Evolutionary conservation across 2,329 filamentous ascomycete genomes (phyloP).

Genomic region (Rhinocladiella similis): DNA sequence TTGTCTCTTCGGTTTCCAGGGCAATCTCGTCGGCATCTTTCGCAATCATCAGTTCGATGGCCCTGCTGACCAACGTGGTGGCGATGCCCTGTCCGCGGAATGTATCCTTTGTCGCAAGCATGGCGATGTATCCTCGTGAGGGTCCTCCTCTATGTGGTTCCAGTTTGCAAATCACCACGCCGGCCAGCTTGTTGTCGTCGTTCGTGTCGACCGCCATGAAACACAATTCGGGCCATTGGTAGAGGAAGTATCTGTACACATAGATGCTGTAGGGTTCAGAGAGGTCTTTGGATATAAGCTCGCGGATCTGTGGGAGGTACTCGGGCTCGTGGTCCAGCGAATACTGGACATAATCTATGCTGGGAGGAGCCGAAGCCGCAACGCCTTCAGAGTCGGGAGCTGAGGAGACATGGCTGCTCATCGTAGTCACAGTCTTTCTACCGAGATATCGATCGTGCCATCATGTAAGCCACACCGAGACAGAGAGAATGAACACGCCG

Average conservation of each 20-base stretch:
- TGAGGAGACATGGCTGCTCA: constrained; percentile 23
- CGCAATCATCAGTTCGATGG: constrained; percentile 86
- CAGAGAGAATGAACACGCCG: not conserved
- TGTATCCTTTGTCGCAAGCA: constrained; percentile 85
- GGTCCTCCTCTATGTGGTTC: constrained; percentile 86
- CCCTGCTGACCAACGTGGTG: constrained; percentile 81
- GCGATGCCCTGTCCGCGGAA: constrained; percentile 85
- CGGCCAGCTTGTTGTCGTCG: constrained; percentile 69
- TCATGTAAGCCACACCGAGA: not conserved
- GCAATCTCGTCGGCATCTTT: constrained; percentile 90
- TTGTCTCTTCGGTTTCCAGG: constrained; percentile 93
- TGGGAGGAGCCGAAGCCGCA: constrained; percentile 10
- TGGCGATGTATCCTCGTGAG: constrained; percentile 92
- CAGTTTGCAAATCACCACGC: constrained; percentile 92
- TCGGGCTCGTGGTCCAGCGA: constrained; percentile 58
- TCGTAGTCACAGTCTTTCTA: constrained; percentile 8
- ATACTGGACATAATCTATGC: constrained; percentile 60
- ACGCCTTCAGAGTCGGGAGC: constrained; percentile 2
- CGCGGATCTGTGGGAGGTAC: constrained; percentile 82
- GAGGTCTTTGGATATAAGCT: constrained; percentile 91
- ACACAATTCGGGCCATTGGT: constrained; percentile 97
- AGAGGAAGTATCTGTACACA: constrained; percentile 96
- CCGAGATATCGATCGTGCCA: constrained; percentile 11
- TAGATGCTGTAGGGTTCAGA: constrained; percentile 99
- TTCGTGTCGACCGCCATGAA: constrained; percentile 71